phyloP scores from a whole-genome alignment of 768 basidiomycete genomes.

The Cubamyces lactineus region DNA sequence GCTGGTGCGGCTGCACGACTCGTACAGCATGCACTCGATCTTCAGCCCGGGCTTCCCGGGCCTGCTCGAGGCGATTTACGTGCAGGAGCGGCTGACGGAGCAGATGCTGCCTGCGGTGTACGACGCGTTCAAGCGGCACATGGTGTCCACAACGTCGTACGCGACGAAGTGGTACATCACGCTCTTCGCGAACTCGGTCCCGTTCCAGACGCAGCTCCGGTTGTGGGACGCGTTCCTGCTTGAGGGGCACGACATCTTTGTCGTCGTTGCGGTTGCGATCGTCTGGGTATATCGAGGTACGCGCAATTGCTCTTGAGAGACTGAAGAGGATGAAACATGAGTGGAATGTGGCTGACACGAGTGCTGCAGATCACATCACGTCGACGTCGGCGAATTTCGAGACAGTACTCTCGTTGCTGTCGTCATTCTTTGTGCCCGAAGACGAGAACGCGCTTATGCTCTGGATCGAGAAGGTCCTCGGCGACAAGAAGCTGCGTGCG shows the following conservation, averaged over 20 bases:
- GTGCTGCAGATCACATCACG: constrained; percentile 74
- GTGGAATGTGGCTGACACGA: background rate
- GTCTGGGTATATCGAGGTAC: constrained; percentile 89
- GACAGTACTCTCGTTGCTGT: constrained; percentile 86
- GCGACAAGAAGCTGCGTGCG: constrained; percentile 64
- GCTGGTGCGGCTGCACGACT: constrained; percentile 87
- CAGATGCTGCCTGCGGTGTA: constrained; percentile 90
- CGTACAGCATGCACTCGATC: constrained; percentile 83
- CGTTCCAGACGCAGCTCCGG: constrained; percentile 92
- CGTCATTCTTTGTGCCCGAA: constrained; percentile 94
- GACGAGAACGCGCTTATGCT: constrained; percentile 80
- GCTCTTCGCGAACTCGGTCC: constrained; percentile 91
- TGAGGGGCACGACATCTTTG: constrained; percentile 88
- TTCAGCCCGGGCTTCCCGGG: constrained; percentile 97
- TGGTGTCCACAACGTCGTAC: constrained; percentile 92
- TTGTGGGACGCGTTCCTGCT: constrained; percentile 94
- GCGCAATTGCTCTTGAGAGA: constrained; percentile 33
- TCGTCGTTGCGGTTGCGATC: constrained; percentile 84
- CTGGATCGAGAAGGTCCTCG: constrained; percentile 73
- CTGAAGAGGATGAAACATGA: background rate
- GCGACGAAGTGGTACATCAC: constrained; percentile 99
- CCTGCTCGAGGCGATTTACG: constrained; percentile 91
- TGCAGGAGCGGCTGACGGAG: constrained; percentile 90
- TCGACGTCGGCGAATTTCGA: constrained; percentile 82
- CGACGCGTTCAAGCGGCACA: constrained; percentile 81